Conservation (phyloP, 176 grass and related monocot genomes). For the Lolium multiflorum region DNA sequence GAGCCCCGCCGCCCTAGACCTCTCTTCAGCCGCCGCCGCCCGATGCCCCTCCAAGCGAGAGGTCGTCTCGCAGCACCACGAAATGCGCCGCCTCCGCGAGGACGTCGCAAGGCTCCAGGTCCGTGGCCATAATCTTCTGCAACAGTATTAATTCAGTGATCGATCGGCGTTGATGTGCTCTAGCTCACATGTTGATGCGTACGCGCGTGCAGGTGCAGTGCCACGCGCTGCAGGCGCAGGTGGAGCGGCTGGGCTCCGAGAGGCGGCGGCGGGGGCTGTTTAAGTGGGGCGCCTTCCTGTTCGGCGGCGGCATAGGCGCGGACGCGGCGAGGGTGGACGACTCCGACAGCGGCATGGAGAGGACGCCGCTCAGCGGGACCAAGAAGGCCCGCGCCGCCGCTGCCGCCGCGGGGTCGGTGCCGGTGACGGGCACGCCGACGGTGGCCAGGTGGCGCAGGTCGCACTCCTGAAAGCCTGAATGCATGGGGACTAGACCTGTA, state of each 20-base stretch:
- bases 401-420: background rate
- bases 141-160: background rate
- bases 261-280: constrained; percentile 66
- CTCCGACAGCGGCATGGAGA: constrained; percentile 67
- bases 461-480: constrained; percentile 56
- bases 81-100: constrained; percentile 78
- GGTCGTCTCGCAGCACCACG: constrained; percentile 66
- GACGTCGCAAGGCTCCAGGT: constrained; percentile 75
- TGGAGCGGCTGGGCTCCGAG: constrained; percentile 70
- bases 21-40: constrained; percentile 1
- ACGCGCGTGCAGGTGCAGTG: constrained; percentile 60
- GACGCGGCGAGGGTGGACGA: constrained; percentile 65
- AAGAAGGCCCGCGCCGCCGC: constrained; percentile 33
- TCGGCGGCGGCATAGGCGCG: constrained; percentile 48
- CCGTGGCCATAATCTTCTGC: background rate
- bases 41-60: constrained; percentile 86
- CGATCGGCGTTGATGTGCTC: background rate
- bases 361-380: constrained; percentile 59
- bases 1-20: constrained; percentile 47
- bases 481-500: background rate
- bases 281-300: constrained; percentile 76
- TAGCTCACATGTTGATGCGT: background rate
- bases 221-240: constrained; percentile 77
- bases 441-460: constrained; percentile 75
- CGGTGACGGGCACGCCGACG: constrained; percentile 40